phyloP scores from a whole-genome alignment of 2,329 filamentous ascomycete genomes.

The Fusarium veterinarium region DNA sequence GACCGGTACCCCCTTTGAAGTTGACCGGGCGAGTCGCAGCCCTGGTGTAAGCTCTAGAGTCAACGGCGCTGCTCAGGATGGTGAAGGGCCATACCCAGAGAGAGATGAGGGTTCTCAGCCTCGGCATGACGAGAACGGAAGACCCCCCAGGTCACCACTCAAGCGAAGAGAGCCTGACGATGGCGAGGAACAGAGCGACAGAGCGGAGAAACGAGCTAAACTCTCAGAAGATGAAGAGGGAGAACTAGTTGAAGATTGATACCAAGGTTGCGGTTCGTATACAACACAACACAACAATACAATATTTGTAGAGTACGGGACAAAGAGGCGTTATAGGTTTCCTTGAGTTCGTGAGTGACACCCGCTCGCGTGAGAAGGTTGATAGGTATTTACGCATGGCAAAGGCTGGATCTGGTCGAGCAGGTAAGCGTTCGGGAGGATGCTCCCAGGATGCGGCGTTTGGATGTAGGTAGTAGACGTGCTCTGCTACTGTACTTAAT shows the following conservation, averaged over 20 bases:
- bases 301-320: conserved; percentile 33
- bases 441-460: conserved; percentile 42
- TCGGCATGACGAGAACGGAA: conserved; percentile 48
- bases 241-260: conserved; percentile 55
- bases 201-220: conserved; percentile 57
- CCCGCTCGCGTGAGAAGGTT: conserved; percentile 15
- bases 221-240: conserved; percentile 63
- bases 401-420: conserved; percentile 29
- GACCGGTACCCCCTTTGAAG: conserved; percentile 60
- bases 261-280: neutral
- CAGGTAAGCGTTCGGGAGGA: conserved; percentile 33
- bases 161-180: conserved; percentile 59
- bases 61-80: conserved; percentile 55
- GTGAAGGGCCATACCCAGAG: conserved; percentile 46
- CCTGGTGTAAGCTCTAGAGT: conserved; percentile 57
- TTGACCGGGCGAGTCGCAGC: conserved; percentile 62
- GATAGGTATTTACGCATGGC: conserved; percentile 34
- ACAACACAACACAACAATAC: neutral
- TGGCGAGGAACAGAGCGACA: conserved; percentile 47
- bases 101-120: conserved; percentile 49
- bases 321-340: conserved; percentile 40
- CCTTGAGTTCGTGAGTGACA: conserved; percentile 18
- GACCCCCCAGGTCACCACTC: conserved; percentile 50
- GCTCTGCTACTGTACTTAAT: conserved; percentile 19
- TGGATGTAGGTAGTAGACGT: conserved; percentile 40